Evolutionary conservation across 176 grass and related monocot species (phyloP).

Genomic region (Phoenix roebelenii): DNA sequence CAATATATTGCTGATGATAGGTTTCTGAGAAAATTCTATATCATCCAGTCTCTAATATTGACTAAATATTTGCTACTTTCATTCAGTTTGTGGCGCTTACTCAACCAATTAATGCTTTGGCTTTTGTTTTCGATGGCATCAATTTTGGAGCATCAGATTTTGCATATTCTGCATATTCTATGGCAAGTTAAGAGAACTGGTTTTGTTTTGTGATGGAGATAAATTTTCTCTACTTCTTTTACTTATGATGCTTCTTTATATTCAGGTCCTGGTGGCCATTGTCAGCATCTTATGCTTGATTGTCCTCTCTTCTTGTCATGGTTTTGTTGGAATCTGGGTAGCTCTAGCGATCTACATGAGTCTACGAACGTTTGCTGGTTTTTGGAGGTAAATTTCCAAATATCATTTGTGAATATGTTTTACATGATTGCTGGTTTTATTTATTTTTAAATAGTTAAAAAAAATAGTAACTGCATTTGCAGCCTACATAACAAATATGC

Average conservation of each 20-base stretch:
- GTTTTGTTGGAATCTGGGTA: constrained; percentile 84
- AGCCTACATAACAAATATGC: background rate
- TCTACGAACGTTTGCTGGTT: constrained; percentile 63
- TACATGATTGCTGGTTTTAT: background rate
- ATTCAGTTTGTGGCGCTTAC: constrained; percentile 66
- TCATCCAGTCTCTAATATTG: no score
- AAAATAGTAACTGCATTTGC: background rate
- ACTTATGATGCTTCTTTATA: background rate
- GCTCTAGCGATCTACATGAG: constrained; percentile 76
- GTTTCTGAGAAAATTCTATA: no score
- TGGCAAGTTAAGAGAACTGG: constrained; percentile 32
- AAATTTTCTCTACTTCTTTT: background rate
- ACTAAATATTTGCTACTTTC: constrained; percentile 3
- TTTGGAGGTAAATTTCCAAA: constrained; percentile 46
- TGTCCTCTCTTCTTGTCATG: constrained; percentile 30
- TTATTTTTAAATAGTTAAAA: background rate
- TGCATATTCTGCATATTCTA: constrained; percentile 77
- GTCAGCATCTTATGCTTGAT: constrained; percentile 54
- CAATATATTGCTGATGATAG: no score
- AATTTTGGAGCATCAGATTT: constrained; percentile 89
- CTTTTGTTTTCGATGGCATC: constrained; percentile 92
- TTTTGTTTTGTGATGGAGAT: constrained; percentile 2
- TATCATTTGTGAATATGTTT: background rate
- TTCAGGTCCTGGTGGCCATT: constrained; percentile 65
- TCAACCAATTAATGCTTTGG: constrained; percentile 76